Base-by-base conservation (phyloP, 352 stramenopile species). In the Phytophthora rubi region DNA sequence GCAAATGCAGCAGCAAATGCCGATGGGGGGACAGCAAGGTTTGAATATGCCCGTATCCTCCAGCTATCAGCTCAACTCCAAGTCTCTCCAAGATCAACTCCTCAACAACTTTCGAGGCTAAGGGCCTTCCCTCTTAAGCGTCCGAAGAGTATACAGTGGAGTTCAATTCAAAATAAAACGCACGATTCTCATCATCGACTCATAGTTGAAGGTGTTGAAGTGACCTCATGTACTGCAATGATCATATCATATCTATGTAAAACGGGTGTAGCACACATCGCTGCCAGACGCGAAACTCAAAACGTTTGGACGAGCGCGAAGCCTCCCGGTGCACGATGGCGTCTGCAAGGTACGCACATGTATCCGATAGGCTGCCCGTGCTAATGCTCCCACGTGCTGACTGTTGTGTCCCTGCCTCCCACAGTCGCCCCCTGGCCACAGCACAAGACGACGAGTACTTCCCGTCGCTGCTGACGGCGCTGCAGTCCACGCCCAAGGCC, bases 361-460 rank as follows among this genome's bases (percentile, higher is more conserved):
- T 3, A 26, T 26, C 23, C 2, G 23, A 26, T 2, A 26, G 2
- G 23, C 23, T 26, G 23, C 23, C 23, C 23, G 23, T 26, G 23
- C 23, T 3, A 26, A 26, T 26, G 23, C 23, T 26, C 23, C 23
- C 23, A 26, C 23, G 23, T 26, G 23, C 23, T 26, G 23, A 26
- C 23, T 26, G 23, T 26, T 26, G 23, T 26, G 10, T 1, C 53
- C 8, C 45, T 52, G 59, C 1, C 28, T 59, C 26, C 13, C 12
- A 5, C 32, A 71, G 69, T 47, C 65, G 71, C 61, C 37, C 67
- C n/a, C 51, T 82, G 12, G 68, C 62, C 39, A 66, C 71, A 51
- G 70, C 66, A 1, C 72, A 74, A 63, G 86, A 93, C 18, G 84
- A 93, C 30, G 86, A 93, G 51, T 93, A 89, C 72, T 93, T 93